Base-by-base conservation (phyloP, 2,329 filamentous ascomycete species). In the Fusarium verrucosum region DNA sequence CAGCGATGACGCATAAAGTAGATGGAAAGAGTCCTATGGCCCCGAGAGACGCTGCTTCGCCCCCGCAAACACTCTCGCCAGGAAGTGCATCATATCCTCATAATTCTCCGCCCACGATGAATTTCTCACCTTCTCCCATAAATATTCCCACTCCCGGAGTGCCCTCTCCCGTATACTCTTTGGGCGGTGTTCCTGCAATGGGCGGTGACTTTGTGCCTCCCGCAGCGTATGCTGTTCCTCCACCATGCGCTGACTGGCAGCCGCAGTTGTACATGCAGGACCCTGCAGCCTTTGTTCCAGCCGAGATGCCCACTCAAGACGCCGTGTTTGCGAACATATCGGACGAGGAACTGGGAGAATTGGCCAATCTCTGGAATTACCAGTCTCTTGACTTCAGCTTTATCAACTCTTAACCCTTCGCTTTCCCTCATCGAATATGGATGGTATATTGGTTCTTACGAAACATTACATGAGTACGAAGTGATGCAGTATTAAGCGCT, bases 351-450 rank as follows among this genome's bases (percentile, higher is more conserved):
- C 65, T 77, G 22, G 75, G 75, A 11, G 71, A 75, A 8, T 45
- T 77, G 50, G 74, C 74, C 5, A 65, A 60, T 8, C 49, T 77
- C 20, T 77, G 75, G 75, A 71, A 77, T 41, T 76, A 76, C 35
- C 70, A 75, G 55, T 73, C 71, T 20, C 59, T 77, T 38, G 72
- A 76, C 42, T 67, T 77, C 33, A 59, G 69, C 42, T 76, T 77
- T 19, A 69, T 75, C 19, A 43, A 60, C 43, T 23, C 52, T 14
- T 58, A 50, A 30, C 37, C 2, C 10, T n/a, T 10, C 32, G 28
- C 20, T 23, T 28, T 8, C 30, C 5, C 8, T 23, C 28, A n/a
- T 32, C 14, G 16, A 7, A 22, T 14, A 33, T 19, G 13, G 19
- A 8, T 4, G 20, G 20, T 13, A n/a, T 7, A 7, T 10, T 14